Evolutionary conservation across 495 filamentous ascomycete species (phyloP), one percentile per base, ranked within the genome.

Genomic region (Pyrenula aspistea): DNA sequence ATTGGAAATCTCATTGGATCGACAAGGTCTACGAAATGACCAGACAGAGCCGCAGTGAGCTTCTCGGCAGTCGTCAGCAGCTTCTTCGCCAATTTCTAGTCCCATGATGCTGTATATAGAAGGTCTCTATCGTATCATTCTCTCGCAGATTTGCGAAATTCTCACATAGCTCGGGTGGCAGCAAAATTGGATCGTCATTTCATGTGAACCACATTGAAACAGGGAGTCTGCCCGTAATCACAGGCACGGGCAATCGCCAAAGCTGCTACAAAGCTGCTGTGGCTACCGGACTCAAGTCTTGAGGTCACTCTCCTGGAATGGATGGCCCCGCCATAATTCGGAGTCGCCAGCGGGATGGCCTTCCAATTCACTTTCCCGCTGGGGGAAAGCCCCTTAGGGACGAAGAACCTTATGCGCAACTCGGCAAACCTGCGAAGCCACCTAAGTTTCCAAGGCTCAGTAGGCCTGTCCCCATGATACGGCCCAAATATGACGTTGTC

Each of bases 401-500:
- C 31, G 15, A 42, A 42, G 31, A 42, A 42, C 8, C 31, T 15
- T 42, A 42, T 42, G 31, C 8, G 4, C 15, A 4, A 42, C 15
- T 42, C 31, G 8, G 15, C 15, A 42, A 42, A 42, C 31, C 31
- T 42, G 15, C 31, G 31, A 4, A 4, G 31, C 15, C 31, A 42
- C 31, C 31, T 4, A 42, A 42, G 15, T 42, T 42, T 72, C 77
- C 82, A 0, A 72, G 73, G 1, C 72, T 86, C 22, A 77, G 76
- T 53, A 76, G 72, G 56, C 76, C 83, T 0, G 74, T 84, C 20
- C 71, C 80, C 57, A 72, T 77, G 15, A 75, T 86, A 61, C 69
- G 78, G 25, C 63, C 68, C 47, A 62, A 68, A n/a, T 85, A 86
- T 55, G 83, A 88, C 62, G 77, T 79, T 22, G 77, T 87, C 22